Evolutionary conservation across 768 basidiomycete species (phyloP), one percentile per base, ranked within the genome.

Genomic region (Ramaria sp.): DNA sequence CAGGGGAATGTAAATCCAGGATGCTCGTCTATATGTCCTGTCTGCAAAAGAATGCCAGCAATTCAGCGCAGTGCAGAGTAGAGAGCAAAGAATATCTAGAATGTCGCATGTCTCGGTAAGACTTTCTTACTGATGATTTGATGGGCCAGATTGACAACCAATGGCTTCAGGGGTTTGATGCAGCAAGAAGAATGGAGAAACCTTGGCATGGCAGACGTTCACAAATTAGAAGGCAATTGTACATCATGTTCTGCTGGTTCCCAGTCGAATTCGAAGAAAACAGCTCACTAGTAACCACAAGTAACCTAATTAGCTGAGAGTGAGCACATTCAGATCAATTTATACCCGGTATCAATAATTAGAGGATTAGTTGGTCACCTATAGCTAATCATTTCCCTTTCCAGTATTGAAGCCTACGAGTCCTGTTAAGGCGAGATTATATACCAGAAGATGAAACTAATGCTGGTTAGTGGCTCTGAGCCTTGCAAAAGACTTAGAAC

Each of bases 21-120:
- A 93, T 95, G 91, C 76, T 76, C 63, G 63, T 72, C 12, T 93
- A 95, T 68, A 81, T 94, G 74, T 73, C 79, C 56, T 95, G 91
- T 68, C 74, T 94, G 51, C 80, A 80, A 64, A 74, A 76, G 62
- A 88, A 89, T 66, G 73, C 75, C 6, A 84, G 78, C 63, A 78
- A 81, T 46, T 92, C 90, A 19, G 86, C 81, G 10, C 78, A 82
- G 53, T 95, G 92, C 67, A 77, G 90, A 58, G 70, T 73, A 43
- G 68, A 86, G 63, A 89, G 84, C 69, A 86, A 78, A 64, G 75
- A 83, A 33, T 95, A 95, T 63, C 77, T 95, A 30, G 82, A 91
- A 58, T 95, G 92, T 65, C 75, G 92, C 61, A 94, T 95, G 92
- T 73, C 80, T 65, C 85, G 84, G 91, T 91, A 64, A 63, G 86